Conservation (phyloP, 495 filamentous ascomycete species). For the Hypomontagnella submonticulosa region DNA sequence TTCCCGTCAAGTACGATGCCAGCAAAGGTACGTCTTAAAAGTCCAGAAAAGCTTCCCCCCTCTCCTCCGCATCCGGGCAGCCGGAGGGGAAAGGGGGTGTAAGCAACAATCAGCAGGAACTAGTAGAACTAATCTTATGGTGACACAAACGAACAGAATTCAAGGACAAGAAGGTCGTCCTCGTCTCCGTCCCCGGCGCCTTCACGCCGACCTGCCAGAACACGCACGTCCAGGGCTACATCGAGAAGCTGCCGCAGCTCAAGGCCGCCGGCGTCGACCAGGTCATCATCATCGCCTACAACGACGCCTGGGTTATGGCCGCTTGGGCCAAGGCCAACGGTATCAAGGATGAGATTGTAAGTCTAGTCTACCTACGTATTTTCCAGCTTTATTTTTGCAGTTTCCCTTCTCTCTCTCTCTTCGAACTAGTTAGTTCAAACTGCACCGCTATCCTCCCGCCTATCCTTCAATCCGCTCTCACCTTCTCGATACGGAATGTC, state of each 20-base stretch:
- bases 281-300: constrained; percentile 86
- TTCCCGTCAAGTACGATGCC: constrained; percentile 82
- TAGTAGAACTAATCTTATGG: constrained; percentile 6
- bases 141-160: constrained; percentile 67
- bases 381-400: constrained; percentile 7
- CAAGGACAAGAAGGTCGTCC: constrained; percentile 87
- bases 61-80: background rate
- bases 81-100: background rate
- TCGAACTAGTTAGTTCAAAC: background rate
- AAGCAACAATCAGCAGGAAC: background rate
- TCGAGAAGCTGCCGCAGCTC: constrained; percentile 75
- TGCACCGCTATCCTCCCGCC: background rate
- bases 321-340: constrained; percentile 96
- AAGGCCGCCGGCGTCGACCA: constrained; percentile 87
- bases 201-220: constrained; percentile 96
- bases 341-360: constrained; percentile 81
- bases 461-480: background rate
- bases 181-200: constrained; percentile 91
- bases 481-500: constrained; percentile 7
- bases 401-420: background rate
- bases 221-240: constrained; percentile 87
- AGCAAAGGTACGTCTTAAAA: constrained; percentile 72
- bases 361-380: constrained; percentile 41
- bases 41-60: background rate
- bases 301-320: constrained; percentile 92